phyloP scores from a whole-genome alignment of 148 eudicot genomes.

The Rhododendron ovatum region DNA sequence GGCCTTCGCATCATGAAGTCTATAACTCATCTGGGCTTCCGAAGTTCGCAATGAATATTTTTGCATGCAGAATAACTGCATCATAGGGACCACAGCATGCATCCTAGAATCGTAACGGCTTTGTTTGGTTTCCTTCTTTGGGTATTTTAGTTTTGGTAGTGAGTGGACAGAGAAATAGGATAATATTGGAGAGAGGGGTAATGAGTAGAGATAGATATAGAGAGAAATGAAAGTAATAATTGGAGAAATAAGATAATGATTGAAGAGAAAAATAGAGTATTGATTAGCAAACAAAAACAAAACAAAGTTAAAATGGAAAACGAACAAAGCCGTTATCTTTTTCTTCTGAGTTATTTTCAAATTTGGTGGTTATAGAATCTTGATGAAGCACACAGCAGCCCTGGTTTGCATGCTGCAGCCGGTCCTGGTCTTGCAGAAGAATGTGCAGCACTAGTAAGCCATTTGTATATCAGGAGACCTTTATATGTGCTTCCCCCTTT shows the following conservation, averaged over 20 bases:
- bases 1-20: not conserved
- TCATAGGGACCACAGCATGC: not conserved
- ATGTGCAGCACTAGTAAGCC: conserved; percentile 80
- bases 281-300: too few relatives aligned
- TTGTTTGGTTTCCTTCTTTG: too few relatives aligned
- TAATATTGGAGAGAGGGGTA: too few relatives aligned
- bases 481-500: not conserved
- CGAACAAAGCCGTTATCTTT: not conserved
- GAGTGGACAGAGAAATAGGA: too few relatives aligned
- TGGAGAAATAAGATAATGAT: too few relatives aligned
- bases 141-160: too few relatives aligned
- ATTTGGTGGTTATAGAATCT: conserved; percentile 52
- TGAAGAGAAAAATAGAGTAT: too few relatives aligned
- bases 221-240: too few relatives aligned
- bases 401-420: conserved; percentile 97
- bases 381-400: conserved; percentile 97
- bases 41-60: not conserved
- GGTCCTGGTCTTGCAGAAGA: conserved; percentile 99
- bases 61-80: not conserved
- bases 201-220: too few relatives aligned
- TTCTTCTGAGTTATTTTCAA: conserved; percentile 1
- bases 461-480: not conserved
- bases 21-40: not conserved
- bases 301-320: too few relatives aligned
- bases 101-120: not conserved